phyloP scores from a whole-genome alignment of 768 basidiomycete species.

The Suillus paluster region DNA sequence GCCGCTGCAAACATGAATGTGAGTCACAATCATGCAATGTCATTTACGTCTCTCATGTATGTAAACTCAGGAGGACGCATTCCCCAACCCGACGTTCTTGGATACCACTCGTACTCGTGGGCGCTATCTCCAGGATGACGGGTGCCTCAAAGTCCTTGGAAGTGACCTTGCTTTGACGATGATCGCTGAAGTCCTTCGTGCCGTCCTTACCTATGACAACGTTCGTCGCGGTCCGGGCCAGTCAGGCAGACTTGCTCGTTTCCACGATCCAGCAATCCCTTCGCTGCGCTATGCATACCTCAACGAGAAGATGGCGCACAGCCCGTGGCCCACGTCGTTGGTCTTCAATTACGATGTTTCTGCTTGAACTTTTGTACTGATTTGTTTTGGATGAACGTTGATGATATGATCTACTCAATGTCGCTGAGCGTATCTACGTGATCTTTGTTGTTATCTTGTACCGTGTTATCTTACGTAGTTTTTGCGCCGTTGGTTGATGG shows the following conservation, averaged over 20 bases:
- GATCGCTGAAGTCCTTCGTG: slow-evolving; percentile 64
- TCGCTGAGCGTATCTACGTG: too few relatives aligned
- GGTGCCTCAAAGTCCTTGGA: slow-evolving; percentile 52
- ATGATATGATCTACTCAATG: too few relatives aligned
- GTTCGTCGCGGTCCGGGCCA: slow-evolving; percentile 69
- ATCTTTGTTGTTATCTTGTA: too few relatives aligned
- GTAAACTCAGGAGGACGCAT: slow-evolving; percentile 49
- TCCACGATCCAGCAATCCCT: slow-evolving; percentile 50
- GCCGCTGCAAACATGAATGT: slow-evolving; percentile 62
- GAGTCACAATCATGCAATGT: slow-evolving; percentile 27
- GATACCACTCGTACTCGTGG: slow-evolving; percentile 49
- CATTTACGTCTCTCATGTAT: slow-evolving; percentile 1
- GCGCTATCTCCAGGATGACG: slow-evolving; percentile 53
- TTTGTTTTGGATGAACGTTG: too few relatives aligned
- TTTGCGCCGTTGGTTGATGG: too few relatives aligned
- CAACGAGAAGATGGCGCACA: slow-evolving; percentile 48
- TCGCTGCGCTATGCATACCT: slow-evolving; percentile 62
- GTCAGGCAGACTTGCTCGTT: slow-evolving; percentile 67
- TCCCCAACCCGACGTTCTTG: slow-evolving; percentile 50
- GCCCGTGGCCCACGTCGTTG: slow-evolving; percentile 73
- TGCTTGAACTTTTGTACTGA: slow-evolving; percentile 17
- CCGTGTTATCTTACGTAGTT: too few relatives aligned
- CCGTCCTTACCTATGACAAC: slow-evolving; percentile 60
- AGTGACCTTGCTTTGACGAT: slow-evolving; percentile 62
- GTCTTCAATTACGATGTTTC: slow-evolving; percentile 48